phyloP scores from a whole-genome alignment of 2,329 filamentous ascomycete species.

The Monosporascus sp. region DNA sequence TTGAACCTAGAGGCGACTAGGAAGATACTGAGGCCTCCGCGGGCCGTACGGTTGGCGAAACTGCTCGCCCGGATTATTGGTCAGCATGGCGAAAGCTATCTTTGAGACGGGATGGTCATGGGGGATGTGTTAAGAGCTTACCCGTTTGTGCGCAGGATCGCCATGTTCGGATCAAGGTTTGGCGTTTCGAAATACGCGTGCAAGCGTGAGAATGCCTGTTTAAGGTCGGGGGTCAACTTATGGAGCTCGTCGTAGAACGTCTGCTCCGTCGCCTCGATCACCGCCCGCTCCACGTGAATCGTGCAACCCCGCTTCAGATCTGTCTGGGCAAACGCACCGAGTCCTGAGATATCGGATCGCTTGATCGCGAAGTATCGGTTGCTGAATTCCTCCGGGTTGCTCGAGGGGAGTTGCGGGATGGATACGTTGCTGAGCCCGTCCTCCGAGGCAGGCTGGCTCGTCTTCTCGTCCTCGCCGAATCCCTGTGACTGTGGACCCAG shows the following conservation, averaged over 20 bases:
- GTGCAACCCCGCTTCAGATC: slow-evolving; percentile 32
- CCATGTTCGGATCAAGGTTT: slow-evolving; percentile 27
- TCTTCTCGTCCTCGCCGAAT: too few relatives aligned
- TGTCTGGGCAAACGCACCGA: slow-evolving; percentile 40
- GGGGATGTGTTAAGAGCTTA: slow-evolving; percentile 23
- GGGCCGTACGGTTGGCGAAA: slow-evolving; percentile 5
- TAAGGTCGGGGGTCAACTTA: slow-evolving; percentile 25
- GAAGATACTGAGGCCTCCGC: slow-evolving; percentile 35
- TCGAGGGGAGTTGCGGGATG: background rate
- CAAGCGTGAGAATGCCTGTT: slow-evolving; percentile 32
- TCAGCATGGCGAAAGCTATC: background rate
- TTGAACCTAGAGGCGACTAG: slow-evolving; percentile 52
- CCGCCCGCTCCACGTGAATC: slow-evolving; percentile 40
- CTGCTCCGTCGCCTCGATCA: slow-evolving; percentile 29
- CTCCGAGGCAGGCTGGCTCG: too few relatives aligned
- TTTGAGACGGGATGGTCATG: too few relatives aligned
- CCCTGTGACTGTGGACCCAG: too few relatives aligned
- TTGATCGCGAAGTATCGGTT: slow-evolving; percentile 38
- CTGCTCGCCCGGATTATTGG: background rate
- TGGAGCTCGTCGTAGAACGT: slow-evolving; percentile 32
- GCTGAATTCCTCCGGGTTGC: slow-evolving; percentile 12
- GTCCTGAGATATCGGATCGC: slow-evolving; percentile 36
- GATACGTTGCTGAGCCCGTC: too few relatives aligned
- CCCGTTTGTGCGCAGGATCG: slow-evolving; percentile 43
- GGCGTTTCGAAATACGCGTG: slow-evolving; percentile 26